phyloP scores from a whole-genome alignment of 1,284 basidiomycete species.

The Xerocomus amazonicus region DNA sequence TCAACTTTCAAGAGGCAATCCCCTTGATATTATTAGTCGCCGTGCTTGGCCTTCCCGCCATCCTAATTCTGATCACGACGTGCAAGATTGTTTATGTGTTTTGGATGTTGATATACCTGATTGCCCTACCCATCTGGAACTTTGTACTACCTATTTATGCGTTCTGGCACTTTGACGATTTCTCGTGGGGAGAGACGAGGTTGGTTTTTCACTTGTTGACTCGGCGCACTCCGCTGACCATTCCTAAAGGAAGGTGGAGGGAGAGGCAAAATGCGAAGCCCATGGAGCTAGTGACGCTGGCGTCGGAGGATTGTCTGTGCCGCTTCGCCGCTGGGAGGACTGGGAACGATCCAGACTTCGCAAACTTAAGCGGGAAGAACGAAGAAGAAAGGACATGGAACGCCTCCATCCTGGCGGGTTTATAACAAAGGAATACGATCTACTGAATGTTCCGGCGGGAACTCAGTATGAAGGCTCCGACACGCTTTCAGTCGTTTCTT shows the following conservation, averaged over 20 bases:
- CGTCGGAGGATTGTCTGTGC: constrained; percentile 63
- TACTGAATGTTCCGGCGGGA: constrained; percentile 53
- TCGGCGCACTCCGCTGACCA: constrained; percentile 14
- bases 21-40: constrained; percentile 87
- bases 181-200: constrained; percentile 98
- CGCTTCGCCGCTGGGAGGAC: constrained; percentile 96
- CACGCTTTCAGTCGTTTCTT: constrained; percentile 74
- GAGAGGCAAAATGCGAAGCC: constrained; percentile 74
- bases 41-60: constrained; percentile 89
- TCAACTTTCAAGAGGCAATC: constrained; percentile 88
- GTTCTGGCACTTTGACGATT: constrained; percentile 99
- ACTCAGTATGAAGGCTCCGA: constrained; percentile 73
- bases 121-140: constrained; percentile 94
- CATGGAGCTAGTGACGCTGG: constrained; percentile 70
- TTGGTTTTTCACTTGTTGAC: constrained; percentile 36
- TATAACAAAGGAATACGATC: constrained; percentile 56
- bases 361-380: constrained; percentile 88
- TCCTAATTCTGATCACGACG: constrained; percentile 92
- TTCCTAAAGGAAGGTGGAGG: constrained; percentile 82
- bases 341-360: constrained; percentile 98
- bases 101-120: constrained; percentile 96
- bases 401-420: constrained; percentile 68
- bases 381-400: constrained; percentile 77
- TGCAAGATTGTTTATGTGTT: constrained; percentile 93
- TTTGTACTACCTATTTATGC: constrained; percentile 91